A percentile compares a stretch with the other conserved stretches of the same genome.
Evolutionary conservation across 2,329 filamentous ascomycete genomes (phyloP).

Genomic region (Colletotrichum higginsianum): DNA sequence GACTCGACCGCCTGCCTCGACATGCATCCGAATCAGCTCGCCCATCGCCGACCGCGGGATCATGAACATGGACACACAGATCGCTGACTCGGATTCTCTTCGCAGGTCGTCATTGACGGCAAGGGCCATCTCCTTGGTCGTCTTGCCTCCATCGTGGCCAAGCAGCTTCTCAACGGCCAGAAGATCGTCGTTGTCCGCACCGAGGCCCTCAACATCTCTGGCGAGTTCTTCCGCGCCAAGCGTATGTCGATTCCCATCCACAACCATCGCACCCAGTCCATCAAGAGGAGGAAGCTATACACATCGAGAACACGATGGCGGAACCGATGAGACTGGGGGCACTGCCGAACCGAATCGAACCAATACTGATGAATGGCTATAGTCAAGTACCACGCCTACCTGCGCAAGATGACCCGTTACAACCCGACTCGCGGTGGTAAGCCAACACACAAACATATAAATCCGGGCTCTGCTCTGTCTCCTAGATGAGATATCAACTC

Average conservation of each 20-base stretch:
- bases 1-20: slow-evolving; percentile 3
- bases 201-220: slow-evolving; percentile 99
- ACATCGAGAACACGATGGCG: not conserved
- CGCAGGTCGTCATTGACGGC: slow-evolving; percentile 98
- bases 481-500: slow-evolving; percentile 41
- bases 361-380: slow-evolving; percentile 66
- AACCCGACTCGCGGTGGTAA: slow-evolving; percentile 98
- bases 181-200: slow-evolving; percentile 99
- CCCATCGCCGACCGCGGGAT: not conserved
- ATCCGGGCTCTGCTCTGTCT: slow-evolving; percentile 30
- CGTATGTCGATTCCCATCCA: slow-evolving; percentile 78
- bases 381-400: slow-evolving; percentile 99
- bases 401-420: slow-evolving; percentile 99
- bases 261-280: slow-evolving; percentile 22
- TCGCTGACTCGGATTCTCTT: slow-evolving; percentile 50
- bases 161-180: slow-evolving; percentile 98
- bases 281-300: slow-evolving; percentile 8
- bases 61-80: slow-evolving; percentile 5
- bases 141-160: slow-evolving; percentile 97
- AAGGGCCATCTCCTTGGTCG: slow-evolving; percentile 99
- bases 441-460: slow-evolving; percentile 52
- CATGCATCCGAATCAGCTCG: slow-evolving; percentile 3
- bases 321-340: not conserved
- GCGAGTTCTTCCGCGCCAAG: slow-evolving; percentile 99
- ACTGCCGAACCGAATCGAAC: not conserved